Conservation (phyloP, 345 rosid species). For the Hibiscus mutabilis region DNA sequence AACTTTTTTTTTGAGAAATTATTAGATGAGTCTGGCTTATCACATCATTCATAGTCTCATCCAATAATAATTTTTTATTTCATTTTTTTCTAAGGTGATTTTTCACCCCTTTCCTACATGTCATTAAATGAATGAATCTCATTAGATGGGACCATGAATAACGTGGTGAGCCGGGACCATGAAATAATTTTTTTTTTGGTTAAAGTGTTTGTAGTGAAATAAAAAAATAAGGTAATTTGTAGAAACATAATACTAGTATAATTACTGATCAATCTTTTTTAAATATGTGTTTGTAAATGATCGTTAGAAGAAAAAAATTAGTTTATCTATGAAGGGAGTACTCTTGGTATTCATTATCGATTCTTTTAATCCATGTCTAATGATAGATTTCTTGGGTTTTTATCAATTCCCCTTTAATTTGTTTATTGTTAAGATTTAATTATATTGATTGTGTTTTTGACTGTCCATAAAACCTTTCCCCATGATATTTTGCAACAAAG, state of each 20-base stretch:
- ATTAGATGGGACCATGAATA: no score
- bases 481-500: neutral
- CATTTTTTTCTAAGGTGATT: no score
- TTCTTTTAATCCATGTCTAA: constrained; percentile 13
- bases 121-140: no score
- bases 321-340: constrained; percentile 19
- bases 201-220: constrained; percentile 46
- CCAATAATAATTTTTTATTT: no score
- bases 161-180: no score
- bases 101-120: no score
- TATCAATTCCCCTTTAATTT: neutral
- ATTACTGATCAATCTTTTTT: constrained; percentile 22
- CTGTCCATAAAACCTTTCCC: neutral
- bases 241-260: constrained; percentile 27
- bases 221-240: constrained; percentile 39
- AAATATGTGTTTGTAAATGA: constrained; percentile 27
- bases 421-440: neutral
- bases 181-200: constrained; percentile 61
- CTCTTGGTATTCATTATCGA: constrained; percentile 23
- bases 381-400: neutral
- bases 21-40: no score
- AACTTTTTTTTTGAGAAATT: no score
- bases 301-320: constrained; percentile 14
- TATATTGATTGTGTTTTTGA: no score
- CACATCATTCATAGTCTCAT: no score